Conservation (phyloP, 257 asterid species). For the Solanum peruvianum region DNA sequence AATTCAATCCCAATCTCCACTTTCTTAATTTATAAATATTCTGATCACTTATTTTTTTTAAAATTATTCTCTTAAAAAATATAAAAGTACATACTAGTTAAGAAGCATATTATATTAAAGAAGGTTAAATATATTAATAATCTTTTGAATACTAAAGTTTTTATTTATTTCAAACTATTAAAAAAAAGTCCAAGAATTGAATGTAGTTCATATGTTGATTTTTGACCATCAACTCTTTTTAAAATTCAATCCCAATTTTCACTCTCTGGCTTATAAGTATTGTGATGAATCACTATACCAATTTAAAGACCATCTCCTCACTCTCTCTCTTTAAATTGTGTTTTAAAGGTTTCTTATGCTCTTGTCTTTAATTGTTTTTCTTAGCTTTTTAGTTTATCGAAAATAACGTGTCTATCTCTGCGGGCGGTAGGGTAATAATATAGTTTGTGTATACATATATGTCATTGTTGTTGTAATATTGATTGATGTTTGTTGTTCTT, state of each 20-base stretch:
- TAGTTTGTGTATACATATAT: background rate
- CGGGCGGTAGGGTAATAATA: too few relatives aligned
- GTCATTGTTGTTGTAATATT: background rate
- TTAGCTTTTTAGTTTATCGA: background rate
- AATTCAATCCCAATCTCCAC: background rate
- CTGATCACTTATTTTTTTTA: background rate
- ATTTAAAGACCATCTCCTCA: background rate
- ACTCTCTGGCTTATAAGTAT: too few relatives aligned
- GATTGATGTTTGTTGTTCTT: background rate
- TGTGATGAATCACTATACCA: background rate
- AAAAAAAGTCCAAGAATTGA: too few relatives aligned
- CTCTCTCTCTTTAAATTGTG: background rate
- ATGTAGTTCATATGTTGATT: background rate
- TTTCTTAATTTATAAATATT: background rate
- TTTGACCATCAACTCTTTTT: background rate
- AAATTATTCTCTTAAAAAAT: too few relatives aligned
- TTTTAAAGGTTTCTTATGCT: background rate
- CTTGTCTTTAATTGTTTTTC: background rate
- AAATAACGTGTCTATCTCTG: fast-evolving
- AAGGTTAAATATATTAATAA: too few relatives aligned
- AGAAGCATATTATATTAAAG: too few relatives aligned
- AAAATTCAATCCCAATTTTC: background rate
- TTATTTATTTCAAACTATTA: too few relatives aligned
- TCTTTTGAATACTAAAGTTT: too few relatives aligned
- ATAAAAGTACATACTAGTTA: too few relatives aligned